phyloP scores from a whole-genome alignment of 75 land plant species.

The Picea glauca region DNA sequence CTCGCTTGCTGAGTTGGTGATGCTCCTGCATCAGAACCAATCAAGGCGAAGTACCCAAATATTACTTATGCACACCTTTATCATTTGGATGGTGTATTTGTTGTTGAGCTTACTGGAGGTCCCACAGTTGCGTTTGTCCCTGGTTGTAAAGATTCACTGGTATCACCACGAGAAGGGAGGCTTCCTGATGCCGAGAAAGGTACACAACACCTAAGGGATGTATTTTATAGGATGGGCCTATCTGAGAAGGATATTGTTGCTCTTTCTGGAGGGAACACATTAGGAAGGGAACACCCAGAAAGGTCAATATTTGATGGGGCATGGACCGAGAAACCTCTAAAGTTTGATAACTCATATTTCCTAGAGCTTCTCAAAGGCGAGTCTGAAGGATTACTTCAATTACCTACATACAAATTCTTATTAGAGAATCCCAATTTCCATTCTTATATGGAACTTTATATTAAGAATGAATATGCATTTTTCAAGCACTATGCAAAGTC shows the following conservation, averaged over 20 bases:
- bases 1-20: too few species aligned
- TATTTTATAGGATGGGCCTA: conserved; percentile 95
- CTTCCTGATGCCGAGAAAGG: conserved; percentile 18
- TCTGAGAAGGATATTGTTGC: conserved; percentile 99
- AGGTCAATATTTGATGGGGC: conserved; percentile 97
- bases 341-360: conserved; percentile 95
- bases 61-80: too few species aligned
- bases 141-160: conserved; percentile 63
- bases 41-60: too few species aligned
- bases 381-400: too few species aligned
- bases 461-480: too few species aligned
- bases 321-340: conserved; percentile 84
- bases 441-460: too few species aligned
- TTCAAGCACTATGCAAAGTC: too few species aligned
- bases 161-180: too few species aligned
- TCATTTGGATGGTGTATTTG: conserved; percentile 95
- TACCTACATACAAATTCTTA: too few species aligned
- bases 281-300: conserved; percentile 95
- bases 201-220: conserved; percentile 59
- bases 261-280: conserved; percentile 89
- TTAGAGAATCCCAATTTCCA: too few species aligned
- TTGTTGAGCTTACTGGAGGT: conserved; percentile 94
- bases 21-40: too few species aligned
- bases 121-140: conserved; percentile 82
- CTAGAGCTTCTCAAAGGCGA: too few species aligned